These are phyloP conservation scores for Myxozyma lipomycoides DNA, from an alignment of 805 yeast genomes.

Conservation along the genomic window DNA sequence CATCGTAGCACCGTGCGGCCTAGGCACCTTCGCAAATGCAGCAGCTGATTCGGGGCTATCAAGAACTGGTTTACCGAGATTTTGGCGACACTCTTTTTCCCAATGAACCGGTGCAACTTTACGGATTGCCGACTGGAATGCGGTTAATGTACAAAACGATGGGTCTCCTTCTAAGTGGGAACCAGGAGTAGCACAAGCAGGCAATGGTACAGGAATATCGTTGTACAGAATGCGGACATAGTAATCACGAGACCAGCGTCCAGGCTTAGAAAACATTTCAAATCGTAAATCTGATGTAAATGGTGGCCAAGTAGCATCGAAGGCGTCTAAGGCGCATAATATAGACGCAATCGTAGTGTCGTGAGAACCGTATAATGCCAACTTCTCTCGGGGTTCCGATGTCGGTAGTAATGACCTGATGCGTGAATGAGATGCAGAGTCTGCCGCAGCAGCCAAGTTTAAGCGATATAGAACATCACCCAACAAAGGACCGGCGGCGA, in stretches of 20 bases:
- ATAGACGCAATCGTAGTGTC: conserved; percentile 29
- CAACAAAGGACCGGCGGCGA: conserved; percentile 29
- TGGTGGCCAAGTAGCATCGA: conserved; percentile 28
- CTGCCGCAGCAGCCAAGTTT: conserved; percentile 15
- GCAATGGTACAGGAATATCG: conserved; percentile 21
- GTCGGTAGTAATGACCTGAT: neutral
- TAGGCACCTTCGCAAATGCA: neutral
- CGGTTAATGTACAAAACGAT: conserved; percentile 18
- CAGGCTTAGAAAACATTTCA: conserved; percentile 17
- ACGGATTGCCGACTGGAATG: conserved; percentile 9
- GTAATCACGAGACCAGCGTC: conserved; percentile 15
- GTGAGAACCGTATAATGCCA: conserved; percentile 29
- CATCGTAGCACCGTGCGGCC: neutral
- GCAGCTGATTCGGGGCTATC: conserved; percentile 4
- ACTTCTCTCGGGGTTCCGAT: conserved; percentile 12
- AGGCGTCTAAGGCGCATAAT: conserved; percentile 23
- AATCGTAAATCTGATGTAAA: conserved; percentile 27
- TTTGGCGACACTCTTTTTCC: conserved; percentile 19
- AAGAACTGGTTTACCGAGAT: conserved; percentile 18
- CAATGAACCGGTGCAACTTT: conserved; percentile 19
- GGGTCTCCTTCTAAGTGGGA: conserved; percentile 14
- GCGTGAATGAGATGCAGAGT: conserved; percentile 1
- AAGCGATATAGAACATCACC: conserved; percentile 25
- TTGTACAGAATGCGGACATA: conserved; percentile 27
- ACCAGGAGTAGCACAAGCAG: conserved; percentile 20